Percentiles rank a stretch among this genome's conserved stretches.
phyloP scores from a whole-genome alignment of 2,329 filamentous ascomycete species.

The Colletotrichum melonis region DNA sequence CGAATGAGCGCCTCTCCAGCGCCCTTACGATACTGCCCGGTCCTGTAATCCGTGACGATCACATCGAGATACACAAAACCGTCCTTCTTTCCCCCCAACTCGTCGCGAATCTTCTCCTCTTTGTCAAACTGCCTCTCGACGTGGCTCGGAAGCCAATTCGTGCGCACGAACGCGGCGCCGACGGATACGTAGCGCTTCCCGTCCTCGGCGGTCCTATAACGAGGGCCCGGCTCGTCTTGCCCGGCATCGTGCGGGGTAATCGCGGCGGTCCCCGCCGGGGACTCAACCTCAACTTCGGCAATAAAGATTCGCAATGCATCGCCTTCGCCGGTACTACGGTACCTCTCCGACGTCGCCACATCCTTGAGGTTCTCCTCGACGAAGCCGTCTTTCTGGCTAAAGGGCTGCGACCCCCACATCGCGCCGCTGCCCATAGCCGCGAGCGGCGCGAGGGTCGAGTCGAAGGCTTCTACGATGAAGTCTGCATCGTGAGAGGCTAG shows the following conservation, averaged over 20 bases:
- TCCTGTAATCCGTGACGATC: constrained; percentile 35
- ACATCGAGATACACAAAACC: constrained; percentile 36
- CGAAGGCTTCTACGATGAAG: constrained; percentile 45
- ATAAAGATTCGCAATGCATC: constrained; percentile 43
- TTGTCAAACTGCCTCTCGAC: constrained; percentile 9
- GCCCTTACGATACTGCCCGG: constrained; percentile 13
- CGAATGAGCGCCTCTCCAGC: constrained; percentile 30
- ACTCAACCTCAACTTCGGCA: constrained; percentile 41
- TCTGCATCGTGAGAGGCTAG: constrained; percentile 40
- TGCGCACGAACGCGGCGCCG: constrained; percentile 13
- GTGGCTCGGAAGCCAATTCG: constrained; percentile 33
- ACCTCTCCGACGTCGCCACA: constrained; percentile 40
- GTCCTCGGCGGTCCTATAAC: constrained; percentile 6
- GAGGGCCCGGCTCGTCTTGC: background rate
- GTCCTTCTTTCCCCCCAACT: constrained; percentile 15
- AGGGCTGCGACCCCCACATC: constrained; percentile 44
- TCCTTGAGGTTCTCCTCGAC: constrained; percentile 37
- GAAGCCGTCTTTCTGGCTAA: constrained; percentile 40
- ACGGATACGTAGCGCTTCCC: constrained; percentile 12
- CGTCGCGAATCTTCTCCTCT: background rate
- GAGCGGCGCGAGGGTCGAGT: constrained; percentile 44
- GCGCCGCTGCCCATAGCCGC: constrained; percentile 40
- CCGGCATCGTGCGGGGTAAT: background rate
- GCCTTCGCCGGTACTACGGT: constrained; percentile 36
- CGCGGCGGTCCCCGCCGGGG: background rate